Evolutionary conservation across 148 eudicot genomes (phyloP), one percentile per base, ranked within the genome.

Genomic region (Rheum nobile): DNA sequence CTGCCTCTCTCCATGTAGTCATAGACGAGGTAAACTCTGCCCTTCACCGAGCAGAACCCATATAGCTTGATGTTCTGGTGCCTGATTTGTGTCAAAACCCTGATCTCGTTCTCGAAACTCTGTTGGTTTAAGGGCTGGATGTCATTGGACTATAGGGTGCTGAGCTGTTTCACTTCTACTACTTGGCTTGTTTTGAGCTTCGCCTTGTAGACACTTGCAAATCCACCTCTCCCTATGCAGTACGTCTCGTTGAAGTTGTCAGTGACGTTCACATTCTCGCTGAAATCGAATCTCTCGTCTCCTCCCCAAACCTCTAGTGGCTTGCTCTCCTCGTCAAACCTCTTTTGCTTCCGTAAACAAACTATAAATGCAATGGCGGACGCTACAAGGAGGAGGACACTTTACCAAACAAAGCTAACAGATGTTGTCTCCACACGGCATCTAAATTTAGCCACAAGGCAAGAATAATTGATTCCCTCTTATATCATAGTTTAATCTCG

Each of bases 151-250:
- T 28, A 78, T 26, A 46, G 38, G 35, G 68, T 75, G 42, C 75
- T 79, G 35, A 87, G 81, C 76, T 75, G 78, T 78, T 87, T 87
- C 6, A 83, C 90, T 3, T 88, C 90, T 10, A 87, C 80, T 6
- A 77, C 74, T 28, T 80, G 80, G n/a, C 81, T 81, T 68, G 87
- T 71, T 71, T 79, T 67, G 42, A 86, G 79, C 31, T 80, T 79
- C 14, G 82, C 89, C 80, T 75, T 86, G 71, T 81, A 86, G 13
- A 86, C 89, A 41, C 28, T 80, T 35, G 86, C 84, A 71, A 71
- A 67, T 5, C 85, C 85, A 22, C n/a, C n/a, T n/a, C n/a, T n/a
- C n/a, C n/a, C n/a, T n/a, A n/a, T n/a, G n/a, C n/a, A n/a, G n/a
- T n/a, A 76, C 38, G 68, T 72, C 6, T 59, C 75, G 12, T 75